Percentiles rank a stretch among this genome's conserved stretches.
Evolutionary conservation across 305 asterid genomes (phyloP).

Genomic region (Fraxinus ornus): DNA sequence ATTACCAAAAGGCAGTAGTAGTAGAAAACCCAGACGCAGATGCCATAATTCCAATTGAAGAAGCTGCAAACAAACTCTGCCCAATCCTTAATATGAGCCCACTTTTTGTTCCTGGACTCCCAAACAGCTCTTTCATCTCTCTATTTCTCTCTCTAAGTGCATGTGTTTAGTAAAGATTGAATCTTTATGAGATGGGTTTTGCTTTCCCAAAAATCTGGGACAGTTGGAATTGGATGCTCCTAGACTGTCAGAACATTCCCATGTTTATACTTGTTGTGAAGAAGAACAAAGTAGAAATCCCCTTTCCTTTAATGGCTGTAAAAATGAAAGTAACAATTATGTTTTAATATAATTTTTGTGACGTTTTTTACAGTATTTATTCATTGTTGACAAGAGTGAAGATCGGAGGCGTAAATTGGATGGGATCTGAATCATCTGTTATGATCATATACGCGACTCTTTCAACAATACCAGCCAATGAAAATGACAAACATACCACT

Average conservation of each 20-base stretch:
- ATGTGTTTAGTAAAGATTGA: conserved; percentile 22
- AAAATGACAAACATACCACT: not conserved
- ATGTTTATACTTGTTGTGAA: conserved; percentile 1
- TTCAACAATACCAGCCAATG: not conserved
- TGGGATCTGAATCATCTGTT: not conserved
- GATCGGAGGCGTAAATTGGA: not conserved
- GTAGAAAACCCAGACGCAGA: conserved; percentile 80
- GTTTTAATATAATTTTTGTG: not conserved
- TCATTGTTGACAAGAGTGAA: not conserved
- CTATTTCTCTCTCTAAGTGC: conserved; percentile 20
- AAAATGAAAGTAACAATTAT: not conserved
- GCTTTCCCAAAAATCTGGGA: conserved; percentile 25
- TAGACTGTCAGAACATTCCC: conserved; percentile 36
- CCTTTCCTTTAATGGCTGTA: conserved; percentile 17
- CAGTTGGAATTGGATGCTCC: conserved; percentile 26
- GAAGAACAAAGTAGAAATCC: conserved; percentile 24
- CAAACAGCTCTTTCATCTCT: conserved; percentile 78
- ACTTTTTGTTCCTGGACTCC: conserved; percentile 85
- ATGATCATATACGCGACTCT: not conserved
- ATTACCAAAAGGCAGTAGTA: conserved; percentile 81
- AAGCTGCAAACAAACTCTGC: conserved; percentile 72
- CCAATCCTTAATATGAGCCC: conserved; percentile 75
- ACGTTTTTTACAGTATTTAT: not conserved
- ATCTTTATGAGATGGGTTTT: conserved; percentile 30
- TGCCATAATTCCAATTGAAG: conserved; percentile 78